Base-by-base conservation (phyloP, 1,139 yeast genomes). In the Sugiyamaella sp. region DNA sequence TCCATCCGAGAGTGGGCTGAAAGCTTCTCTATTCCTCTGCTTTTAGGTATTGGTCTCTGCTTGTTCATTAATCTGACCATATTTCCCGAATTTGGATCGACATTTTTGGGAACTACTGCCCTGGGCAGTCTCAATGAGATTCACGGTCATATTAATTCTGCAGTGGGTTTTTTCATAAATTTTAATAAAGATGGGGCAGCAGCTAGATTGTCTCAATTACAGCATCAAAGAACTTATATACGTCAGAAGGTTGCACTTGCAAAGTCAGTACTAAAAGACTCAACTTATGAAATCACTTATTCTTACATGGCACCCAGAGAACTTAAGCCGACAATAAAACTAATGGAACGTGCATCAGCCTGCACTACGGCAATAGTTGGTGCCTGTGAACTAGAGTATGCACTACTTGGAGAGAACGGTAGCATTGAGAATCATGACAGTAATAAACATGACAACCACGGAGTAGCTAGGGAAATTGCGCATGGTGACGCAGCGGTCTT, bases 11-110 rank as follows among this genome's bases (percentile, higher is more conserved):
- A 56, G 1, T 44, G 52, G 17, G 74, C 74, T 4, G 66, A 68
- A 35, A 64, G 69, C 8, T 78, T 68, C 55, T 68, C 76, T 2
- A 66, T 71, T 0, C 82, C 82, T 0, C 71, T 78, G 53, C 70
- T 75, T 40, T 42, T 76, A 12, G 80, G 80, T 12, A 74, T 77
- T 48, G 78, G 74, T 0, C 63, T 77, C 51, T 69, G 79, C 0
- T 55, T 77, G 16, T 68, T 73, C 21, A 73, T 77, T 61, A 78
- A 77, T 55, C 53, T 79, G 43, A 44, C 67, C 1, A 56, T 79
- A 9, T 78, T 76, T 57, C 82, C 82, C 1, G 82, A 79, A 56
- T 77, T 77, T 65, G 82, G 82, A 6, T 74, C 80, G 16, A 72
- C 79, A 0, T 76, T 74, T 57, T 61, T 79, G 10, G 82, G 82